These are phyloP conservation scores for Tolypocladium guangdongense DNA, from an alignment of 2,329 filamentous ascomycete genomes.

Conservation along the genomic window DNA sequence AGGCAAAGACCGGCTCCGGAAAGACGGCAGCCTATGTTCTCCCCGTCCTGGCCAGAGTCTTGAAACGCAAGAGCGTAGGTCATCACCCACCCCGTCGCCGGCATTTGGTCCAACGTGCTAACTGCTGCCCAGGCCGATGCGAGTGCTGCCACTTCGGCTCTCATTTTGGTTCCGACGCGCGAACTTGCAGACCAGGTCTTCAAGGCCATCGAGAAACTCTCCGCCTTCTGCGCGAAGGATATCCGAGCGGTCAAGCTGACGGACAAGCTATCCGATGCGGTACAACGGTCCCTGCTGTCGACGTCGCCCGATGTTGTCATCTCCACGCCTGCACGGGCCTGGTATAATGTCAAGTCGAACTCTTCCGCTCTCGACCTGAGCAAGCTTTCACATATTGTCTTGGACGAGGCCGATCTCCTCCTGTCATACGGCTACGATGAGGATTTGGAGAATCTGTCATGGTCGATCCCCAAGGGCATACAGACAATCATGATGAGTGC, in stretches of 20 bases:
- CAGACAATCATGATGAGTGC: slow-evolving; percentile 93
- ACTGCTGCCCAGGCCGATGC: slow-evolving; percentile 32
- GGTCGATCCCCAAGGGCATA: slow-evolving; percentile 69
- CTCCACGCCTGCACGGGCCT: slow-evolving; percentile 78
- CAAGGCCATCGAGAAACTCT: slow-evolving; percentile 65
- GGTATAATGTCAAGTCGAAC: slow-evolving; percentile 63
- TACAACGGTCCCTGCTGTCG: slow-evolving; percentile 76
- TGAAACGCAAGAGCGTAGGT: slow-evolving; percentile 62
- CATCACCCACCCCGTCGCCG: no score
- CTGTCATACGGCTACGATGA: slow-evolving; percentile 91
- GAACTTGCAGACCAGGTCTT: slow-evolving; percentile 89
- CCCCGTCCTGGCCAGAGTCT: slow-evolving; percentile 73
- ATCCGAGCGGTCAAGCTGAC: slow-evolving; percentile 77
- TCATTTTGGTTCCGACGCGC: slow-evolving; percentile 88
- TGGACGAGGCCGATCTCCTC: slow-evolving; percentile 91
- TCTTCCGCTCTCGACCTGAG: slow-evolving; percentile 53
- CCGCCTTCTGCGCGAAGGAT: slow-evolving; percentile 75
- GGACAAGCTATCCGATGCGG: slow-evolving; percentile 79
- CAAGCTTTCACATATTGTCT: slow-evolving; percentile 64
- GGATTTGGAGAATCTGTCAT: slow-evolving; percentile 70
- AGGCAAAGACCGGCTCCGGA: slow-evolving; percentile 88
- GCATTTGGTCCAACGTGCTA: neutral
- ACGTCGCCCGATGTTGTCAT: slow-evolving; percentile 83
- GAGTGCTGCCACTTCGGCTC: slow-evolving; percentile 51
- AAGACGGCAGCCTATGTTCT: slow-evolving; percentile 96